Evolutionary conservation across 129 eudicot species (phyloP).

Genomic region (Ambrosia trifida): DNA sequence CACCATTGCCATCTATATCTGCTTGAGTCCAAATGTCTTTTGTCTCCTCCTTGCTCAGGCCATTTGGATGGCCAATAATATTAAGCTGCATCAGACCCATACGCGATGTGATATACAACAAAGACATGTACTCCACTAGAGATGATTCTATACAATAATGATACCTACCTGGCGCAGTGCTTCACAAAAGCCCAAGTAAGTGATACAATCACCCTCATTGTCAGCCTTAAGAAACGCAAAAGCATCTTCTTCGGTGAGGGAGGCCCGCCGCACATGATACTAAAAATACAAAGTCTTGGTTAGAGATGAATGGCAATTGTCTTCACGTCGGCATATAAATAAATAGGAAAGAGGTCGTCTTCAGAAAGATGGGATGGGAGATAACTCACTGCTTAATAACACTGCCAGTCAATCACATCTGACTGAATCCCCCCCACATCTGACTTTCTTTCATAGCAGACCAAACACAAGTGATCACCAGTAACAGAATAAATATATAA

Average conservation of each 20-base stretch:
- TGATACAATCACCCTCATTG: conserved; percentile 56
- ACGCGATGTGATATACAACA: background rate
- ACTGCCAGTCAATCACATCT: conserved; percentile 38
- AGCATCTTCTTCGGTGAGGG: conserved; percentile 63
- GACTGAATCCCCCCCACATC: conserved; percentile 26
- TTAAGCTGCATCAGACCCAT: conserved; percentile 49
- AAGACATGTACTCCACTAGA: too few species aligned
- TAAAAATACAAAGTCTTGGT: conserved; percentile 31
- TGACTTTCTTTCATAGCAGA: conserved; percentile 15
- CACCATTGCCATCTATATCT: conserved; percentile 70
- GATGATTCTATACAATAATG: background rate
- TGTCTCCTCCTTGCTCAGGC: conserved; percentile 63
- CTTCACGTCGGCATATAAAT: background rate
- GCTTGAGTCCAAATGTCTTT: conserved; percentile 81
- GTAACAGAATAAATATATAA: background rate
- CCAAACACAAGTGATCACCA: conserved; percentile 17
- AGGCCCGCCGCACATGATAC: conserved; percentile 73
- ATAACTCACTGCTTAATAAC: conserved; percentile 27
- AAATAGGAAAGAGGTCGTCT: conserved; percentile 4
- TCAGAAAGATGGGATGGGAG: conserved; percentile 26
- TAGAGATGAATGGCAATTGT: conserved; percentile 4
- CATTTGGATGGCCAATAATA: conserved; percentile 57
- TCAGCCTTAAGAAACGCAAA: conserved; percentile 73
- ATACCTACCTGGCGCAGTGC: conserved; percentile 64
- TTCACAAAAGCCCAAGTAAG: conserved; percentile 65